A percentile compares a stretch with the other conserved stretches of the same genome.
phyloP scores from a whole-genome alignment of 164 flowering plant genomes.

The Magnolia changhungtana region DNA sequence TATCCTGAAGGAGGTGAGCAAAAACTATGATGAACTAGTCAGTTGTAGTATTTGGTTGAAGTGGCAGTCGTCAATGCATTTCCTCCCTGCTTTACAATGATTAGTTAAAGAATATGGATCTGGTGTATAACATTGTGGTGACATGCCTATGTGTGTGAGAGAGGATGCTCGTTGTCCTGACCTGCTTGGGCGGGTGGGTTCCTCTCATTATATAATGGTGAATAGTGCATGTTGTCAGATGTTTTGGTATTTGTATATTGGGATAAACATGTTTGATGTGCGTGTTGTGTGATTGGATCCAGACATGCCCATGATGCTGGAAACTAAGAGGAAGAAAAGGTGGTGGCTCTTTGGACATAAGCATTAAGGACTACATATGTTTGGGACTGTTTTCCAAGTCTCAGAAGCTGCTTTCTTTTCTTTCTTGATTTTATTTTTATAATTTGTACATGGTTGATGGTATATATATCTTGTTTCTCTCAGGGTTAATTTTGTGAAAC shows the following conservation, averaged over 20 bases:
- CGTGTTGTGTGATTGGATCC: slow-evolving; percentile 10
- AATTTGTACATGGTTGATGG: background rate
- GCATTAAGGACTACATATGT: slow-evolving; percentile 25
- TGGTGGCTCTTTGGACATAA: slow-evolving; percentile 45
- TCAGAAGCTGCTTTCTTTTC: background rate
- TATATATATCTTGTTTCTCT: slow-evolving; percentile 5
- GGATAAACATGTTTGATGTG: background rate
- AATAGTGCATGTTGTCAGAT: background rate
- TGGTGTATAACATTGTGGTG: background rate
- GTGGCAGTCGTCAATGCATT: background rate
- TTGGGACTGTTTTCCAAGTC: background rate
- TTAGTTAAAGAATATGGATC: background rate
- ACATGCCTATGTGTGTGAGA: background rate
- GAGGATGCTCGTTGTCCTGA: background rate
- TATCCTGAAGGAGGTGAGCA: slow-evolving; percentile 39
- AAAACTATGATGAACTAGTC: background rate
- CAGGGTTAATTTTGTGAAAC: slow-evolving; percentile 24
- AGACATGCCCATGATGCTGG: slow-evolving; percentile 40
- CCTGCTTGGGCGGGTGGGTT: no score
- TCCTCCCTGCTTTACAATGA: background rate
- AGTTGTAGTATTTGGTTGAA: background rate
- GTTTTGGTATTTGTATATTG: background rate
- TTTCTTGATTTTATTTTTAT: no score
- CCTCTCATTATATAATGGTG: background rate
- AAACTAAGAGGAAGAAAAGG: slow-evolving; percentile 54